phyloP scores from a whole-genome alignment of 2,329 filamentous ascomycete genomes.

The Fusarium sp. region DNA sequence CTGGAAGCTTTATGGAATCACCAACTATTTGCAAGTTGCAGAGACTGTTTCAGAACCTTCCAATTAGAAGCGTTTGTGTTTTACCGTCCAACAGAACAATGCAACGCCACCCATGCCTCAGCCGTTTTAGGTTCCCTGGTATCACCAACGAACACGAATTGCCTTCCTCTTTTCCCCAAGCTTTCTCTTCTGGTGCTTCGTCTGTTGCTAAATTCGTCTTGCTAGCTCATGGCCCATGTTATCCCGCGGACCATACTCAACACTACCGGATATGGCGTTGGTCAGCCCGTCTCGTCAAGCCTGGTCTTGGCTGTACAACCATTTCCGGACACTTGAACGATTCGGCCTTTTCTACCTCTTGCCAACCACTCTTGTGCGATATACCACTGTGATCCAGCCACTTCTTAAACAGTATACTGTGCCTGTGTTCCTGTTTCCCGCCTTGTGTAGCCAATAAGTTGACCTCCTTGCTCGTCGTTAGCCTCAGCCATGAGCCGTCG shows the following conservation, averaged over 20 bases:
- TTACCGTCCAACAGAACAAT: not conserved
- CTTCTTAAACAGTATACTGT: conserved; percentile 46
- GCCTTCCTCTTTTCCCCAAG: conserved; percentile 18
- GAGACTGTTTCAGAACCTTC: not conserved
- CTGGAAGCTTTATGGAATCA: not conserved
- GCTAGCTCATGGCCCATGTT: conserved; percentile 42
- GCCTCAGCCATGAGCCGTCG: conserved; percentile 25
- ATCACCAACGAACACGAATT: not conserved
- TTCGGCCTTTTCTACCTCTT: conserved; percentile 39
- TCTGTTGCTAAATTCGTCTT: conserved; percentile 18
- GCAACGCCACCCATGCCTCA: not conserved
- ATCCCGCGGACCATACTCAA: conserved; percentile 39
- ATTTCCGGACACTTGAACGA: conserved; percentile 43
- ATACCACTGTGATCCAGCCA: conserved; percentile 44
- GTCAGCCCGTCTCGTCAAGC: conserved; percentile 42
- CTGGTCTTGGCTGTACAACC: conserved; percentile 48
- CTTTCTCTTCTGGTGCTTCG: conserved; percentile 2
- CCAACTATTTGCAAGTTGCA: not conserved
- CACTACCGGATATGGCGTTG: conserved; percentile 33
- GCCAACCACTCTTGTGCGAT: conserved; percentile 36
- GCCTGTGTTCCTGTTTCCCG: conserved; percentile 28
- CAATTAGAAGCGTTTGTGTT: no score
- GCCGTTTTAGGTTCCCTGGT: not conserved
- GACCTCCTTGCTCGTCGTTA: conserved; percentile 1
- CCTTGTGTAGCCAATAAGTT: not conserved